Base-by-base conservation (phyloP, 2,329 filamentous ascomycete species). In the Phoma sp. region DNA sequence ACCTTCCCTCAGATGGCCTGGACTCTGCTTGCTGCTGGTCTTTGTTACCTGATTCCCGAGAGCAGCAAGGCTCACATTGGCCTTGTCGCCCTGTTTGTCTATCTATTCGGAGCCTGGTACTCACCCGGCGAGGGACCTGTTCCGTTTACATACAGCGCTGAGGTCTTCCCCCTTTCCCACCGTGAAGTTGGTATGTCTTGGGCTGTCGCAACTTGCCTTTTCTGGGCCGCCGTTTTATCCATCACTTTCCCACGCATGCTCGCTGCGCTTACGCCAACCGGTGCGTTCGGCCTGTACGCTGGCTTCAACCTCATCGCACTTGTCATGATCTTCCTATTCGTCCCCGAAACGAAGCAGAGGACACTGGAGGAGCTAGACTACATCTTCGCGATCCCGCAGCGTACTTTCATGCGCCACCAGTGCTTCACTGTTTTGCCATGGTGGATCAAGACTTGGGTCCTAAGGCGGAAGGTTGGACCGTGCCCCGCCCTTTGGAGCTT, bases 151-250 rank as follows among this genome's bases (percentile, higher is more conserved):
- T 67, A 67, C 49, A 66, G 62, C 2, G 7, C 87, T 36, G 88
- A 90, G 69, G 85, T 89, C 1, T 90, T 87, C 68, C 87, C 88
- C 0, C 80, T 90, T 0, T 87, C 85, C 1, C 87, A 90, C 68
- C 82, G 88, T 64, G 88, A 90, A 67, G 81, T 90, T 20, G 88
- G 88, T 51, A 90, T 91, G 88, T 83, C 82, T 0, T 89, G 83
- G 74, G 84, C 86, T 6, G 87, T 90, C 7, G 85, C 87, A 1
- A 89, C 85, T 0, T 88, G 85, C 57, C 77, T 88, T 56, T 83
- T 82, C 73, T 84, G 81, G 74, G 81, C 77, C 7, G 79, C 83
- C 0, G 81, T 89, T 0, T 74, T 87, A 38, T 81, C 83, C n/a
- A 83, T 90, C 45, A 88, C 85, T 0, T 86, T 87, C 64, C 85